phyloP scores from a whole-genome alignment of 1,139 yeast genomes.

The Lodderomyces margitis region DNA sequence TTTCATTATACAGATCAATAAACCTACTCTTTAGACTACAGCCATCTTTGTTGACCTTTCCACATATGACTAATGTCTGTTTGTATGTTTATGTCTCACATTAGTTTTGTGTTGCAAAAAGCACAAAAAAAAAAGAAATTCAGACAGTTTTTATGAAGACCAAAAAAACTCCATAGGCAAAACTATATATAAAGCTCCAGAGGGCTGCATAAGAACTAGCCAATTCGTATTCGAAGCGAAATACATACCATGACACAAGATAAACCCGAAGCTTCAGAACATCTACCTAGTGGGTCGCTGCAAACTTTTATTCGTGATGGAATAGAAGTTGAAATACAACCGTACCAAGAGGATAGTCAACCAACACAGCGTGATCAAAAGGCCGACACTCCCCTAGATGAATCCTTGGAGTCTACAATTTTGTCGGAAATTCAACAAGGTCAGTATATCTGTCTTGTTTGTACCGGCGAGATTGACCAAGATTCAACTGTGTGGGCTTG shows the following conservation, averaged over 20 bases:
- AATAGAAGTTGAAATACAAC: constrained; percentile 5
- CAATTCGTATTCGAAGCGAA: too few relatives aligned
- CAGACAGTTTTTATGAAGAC: too few relatives aligned
- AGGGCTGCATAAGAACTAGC: too few relatives aligned
- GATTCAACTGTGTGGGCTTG: constrained; percentile 74
- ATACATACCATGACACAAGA: constrained; percentile 1
- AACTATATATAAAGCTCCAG: too few relatives aligned
- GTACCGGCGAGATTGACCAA: constrained; percentile 78
- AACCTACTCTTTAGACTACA: too few relatives aligned
- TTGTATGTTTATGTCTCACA: too few relatives aligned
- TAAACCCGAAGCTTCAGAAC: not conserved
- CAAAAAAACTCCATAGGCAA: too few relatives aligned
- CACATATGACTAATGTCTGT: too few relatives aligned
- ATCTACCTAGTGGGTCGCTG: not conserved
- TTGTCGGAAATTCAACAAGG: constrained; percentile 62
- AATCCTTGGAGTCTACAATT: constrained; percentile 39
- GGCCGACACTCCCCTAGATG: constrained; percentile 18
- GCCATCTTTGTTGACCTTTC: too few relatives aligned
- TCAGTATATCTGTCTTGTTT: constrained; percentile 73
- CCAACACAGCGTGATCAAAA: not conserved
- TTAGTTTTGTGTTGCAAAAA: too few relatives aligned
- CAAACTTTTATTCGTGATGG: constrained; percentile 5
- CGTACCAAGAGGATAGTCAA: not conserved
- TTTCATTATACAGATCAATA: too few relatives aligned
- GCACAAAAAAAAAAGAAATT: too few relatives aligned